Evolutionary conservation across 345 rosid genomes (phyloP), one percentile per base, ranked within the genome.

Genomic region (Boechera retrofracta): DNA sequence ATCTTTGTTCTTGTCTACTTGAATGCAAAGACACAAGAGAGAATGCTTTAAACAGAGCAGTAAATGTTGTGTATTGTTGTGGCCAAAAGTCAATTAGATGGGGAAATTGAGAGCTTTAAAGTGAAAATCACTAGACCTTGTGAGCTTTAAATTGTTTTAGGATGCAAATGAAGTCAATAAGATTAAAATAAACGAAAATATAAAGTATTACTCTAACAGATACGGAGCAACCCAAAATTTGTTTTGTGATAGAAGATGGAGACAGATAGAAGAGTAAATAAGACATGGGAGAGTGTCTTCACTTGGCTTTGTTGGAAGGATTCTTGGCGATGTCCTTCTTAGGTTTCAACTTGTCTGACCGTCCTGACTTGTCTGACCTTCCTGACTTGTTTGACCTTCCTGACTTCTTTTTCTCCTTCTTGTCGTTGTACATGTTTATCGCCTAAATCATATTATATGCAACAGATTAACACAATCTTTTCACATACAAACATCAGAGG

Each of bases 351-450:
- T 74, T 74, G 71, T 75, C 76, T 63, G 74, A 38, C 8, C 41
- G 10, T 38, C 41, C 41, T 36, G 41, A 56, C 68, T 74, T 74
- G 71, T 39, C 42, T 39, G 42, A 38, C 31, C 71, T 68, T 33
- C 74, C 74, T 9, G 64, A 74, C 67, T 74, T 73, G 24, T 21
- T 21, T 21, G 24, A 10, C 38, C 71, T 68, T 32, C 74, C 74
- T 24, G 82, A 66, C 57, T 73, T 79, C 76, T 79, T 92, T 73
- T 81, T 87, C 84, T 95, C 97, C 80, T 79, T 91, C 84, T 91
- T 92, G 74, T 80, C 89, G 33, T 89, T 95, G 85, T 87, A 91
- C 89, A 86, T 85, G 26, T 85, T 78, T 68, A 95, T 69, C n/a
- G 98, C 99, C 98, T 92, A 77, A 62, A 51, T 11, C 74, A 77